Evolutionary conservation across 306 rosid genomes (phyloP).

Genomic region (Vigna mungo): DNA sequence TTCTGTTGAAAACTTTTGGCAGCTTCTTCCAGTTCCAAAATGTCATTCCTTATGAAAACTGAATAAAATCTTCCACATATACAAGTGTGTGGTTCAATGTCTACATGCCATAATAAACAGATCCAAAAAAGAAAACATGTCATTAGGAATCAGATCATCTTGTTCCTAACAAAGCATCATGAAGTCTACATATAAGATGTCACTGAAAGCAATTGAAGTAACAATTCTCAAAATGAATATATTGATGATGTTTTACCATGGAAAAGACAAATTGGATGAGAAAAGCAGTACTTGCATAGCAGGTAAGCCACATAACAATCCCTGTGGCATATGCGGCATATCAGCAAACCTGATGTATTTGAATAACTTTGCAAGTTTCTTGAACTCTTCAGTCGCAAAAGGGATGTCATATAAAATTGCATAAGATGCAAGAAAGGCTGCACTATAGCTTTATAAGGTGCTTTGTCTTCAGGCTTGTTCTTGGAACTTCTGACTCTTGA

Average conservation of each 20-base stretch:
- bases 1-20: slow-evolving; percentile 42
- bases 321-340: slow-evolving; percentile 46
- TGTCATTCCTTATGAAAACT: slow-evolving; percentile 44
- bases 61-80: slow-evolving; percentile 41
- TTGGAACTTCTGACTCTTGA: slow-evolving; percentile 17
- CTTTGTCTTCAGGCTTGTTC: slow-evolving; percentile 12
- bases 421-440: slow-evolving; percentile 46
- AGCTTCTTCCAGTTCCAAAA: slow-evolving; percentile 45
- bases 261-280: slow-evolving; percentile 52
- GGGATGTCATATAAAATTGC: slow-evolving; percentile 37
- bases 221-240: not conserved
- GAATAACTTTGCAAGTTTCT: slow-evolving; percentile 23
- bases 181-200: not conserved
- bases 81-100: slow-evolving; percentile 38
- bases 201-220: not conserved
- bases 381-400: slow-evolving; percentile 6
- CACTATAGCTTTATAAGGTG: slow-evolving; percentile 31
- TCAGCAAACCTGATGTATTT: slow-evolving; percentile 23
- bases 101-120: slow-evolving; percentile 27
- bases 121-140: not conserved
- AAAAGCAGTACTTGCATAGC: slow-evolving; percentile 43
- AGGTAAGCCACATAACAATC: slow-evolving; percentile 55
- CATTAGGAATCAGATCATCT: not conserved
- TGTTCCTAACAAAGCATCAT: not conserved
- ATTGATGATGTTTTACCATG: slow-evolving; percentile 45